phyloP scores from a whole-genome alignment of 2,329 filamentous ascomycete species.

The Trichophyton simii region DNA sequence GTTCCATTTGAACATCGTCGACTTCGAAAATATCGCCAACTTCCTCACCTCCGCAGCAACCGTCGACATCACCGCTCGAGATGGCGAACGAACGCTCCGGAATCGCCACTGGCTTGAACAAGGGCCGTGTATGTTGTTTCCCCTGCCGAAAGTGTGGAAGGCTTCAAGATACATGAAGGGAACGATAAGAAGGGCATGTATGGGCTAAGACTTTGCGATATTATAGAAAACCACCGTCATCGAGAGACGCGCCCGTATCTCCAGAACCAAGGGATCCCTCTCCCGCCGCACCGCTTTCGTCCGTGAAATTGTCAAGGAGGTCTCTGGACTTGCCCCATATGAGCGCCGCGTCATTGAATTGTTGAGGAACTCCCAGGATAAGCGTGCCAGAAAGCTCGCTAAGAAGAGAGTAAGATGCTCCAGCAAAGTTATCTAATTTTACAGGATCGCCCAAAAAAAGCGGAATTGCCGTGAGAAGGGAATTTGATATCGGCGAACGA shows the following conservation, averaged over 20 bases:
- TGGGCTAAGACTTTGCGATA: background rate
- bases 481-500: background rate
- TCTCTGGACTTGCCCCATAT: constrained; percentile 86
- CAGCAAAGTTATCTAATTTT: background rate
- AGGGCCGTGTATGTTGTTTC: constrained; percentile 49
- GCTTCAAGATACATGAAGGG: background rate
- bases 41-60: constrained; percentile 9
- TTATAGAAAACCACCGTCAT: constrained; percentile 68
- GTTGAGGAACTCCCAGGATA: constrained; percentile 98
- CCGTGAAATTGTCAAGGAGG: constrained; percentile 95
- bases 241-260: constrained; percentile 63
- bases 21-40: constrained; percentile 11
- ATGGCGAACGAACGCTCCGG: constrained; percentile 42
- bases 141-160: background rate
- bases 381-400: constrained; percentile 95
- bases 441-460: background rate
- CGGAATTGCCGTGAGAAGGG: background rate
- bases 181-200: background rate
- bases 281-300: constrained; percentile 97
- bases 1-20: constrained; percentile 2
- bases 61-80: constrained; percentile 24
- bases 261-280: constrained; percentile 84
- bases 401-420: constrained; percentile 79
- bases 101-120: constrained; percentile 51
- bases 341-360: constrained; percentile 99